Evolutionary conservation across 116 monocot species (phyloP), one percentile per base, ranked within the genome.

Genomic region (Papilionanthe hybrid): DNA sequence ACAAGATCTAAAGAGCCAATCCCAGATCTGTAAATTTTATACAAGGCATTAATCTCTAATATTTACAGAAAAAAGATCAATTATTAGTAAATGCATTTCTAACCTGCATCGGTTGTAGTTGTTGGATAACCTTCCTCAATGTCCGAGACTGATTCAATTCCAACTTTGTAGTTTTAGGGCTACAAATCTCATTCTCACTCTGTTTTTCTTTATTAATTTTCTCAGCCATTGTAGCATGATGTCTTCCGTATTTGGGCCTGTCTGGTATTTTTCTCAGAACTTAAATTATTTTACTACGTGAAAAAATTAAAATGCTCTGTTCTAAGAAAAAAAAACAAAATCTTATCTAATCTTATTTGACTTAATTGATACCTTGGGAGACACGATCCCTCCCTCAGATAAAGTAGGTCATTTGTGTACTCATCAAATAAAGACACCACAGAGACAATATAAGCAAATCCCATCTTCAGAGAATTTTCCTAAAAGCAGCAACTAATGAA

Each of bases 1-100:
- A 17, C 93, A 96, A 44, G 93, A 93, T 88, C 85, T 88, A 81
- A 96, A 96, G 57, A 96, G 89, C 96, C 91, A 96, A 83, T 93
- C 93, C 96, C 96, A 96, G 72, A 94, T 85, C 91, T 94, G 83
- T 22, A 53, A 57, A 27, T 42, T 75, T 29, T 9, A 43, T 55
- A 66, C 17, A 43, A 20, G 56, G 65, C 29, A 75, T 78, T n/a
- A 82, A 28, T 32, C 17, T 45, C 29, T 28, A 7, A 5, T 20
- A 49, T 42, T 15, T 67, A 78, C n/a, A 77, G 27, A 78, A 67
- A 68, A 47, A 41, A 25, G 7, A 20, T 20, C 20, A 20, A 23
- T 22, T 4, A 4, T 12, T 2, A 25, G 25, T 28, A 66, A 15
- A 27, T 42, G 30, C 5, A 67, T 28, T 67, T 79, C 86, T 81